Conservation (phyloP, 306 rosid species). For the Cicer cuneatum region DNA sequence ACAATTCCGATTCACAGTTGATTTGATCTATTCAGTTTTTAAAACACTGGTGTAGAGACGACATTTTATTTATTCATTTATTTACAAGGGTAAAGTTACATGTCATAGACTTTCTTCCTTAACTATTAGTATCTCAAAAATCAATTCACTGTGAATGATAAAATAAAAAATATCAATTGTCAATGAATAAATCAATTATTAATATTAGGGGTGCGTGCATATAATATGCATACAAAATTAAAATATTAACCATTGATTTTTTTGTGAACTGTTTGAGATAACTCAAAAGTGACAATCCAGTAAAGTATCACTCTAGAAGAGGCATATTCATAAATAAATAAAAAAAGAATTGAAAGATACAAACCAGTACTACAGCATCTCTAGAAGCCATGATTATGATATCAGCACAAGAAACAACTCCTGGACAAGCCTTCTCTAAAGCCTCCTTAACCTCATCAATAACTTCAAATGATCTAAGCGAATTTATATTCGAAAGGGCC, state of each 20-base stretch:
- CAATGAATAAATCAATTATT: too few species aligned
- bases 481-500: conserved; percentile 78
- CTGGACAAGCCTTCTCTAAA: conserved; percentile 67
- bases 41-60: not conserved
- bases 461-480: conserved; percentile 79
- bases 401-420: conserved; percentile 90
- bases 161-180: not conserved
- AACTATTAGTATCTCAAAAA: not conserved
- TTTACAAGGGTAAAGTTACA: not conserved
- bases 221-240: too few species aligned
- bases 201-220: too few species aligned
- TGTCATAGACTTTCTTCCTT: not conserved
- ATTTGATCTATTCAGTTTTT: too few species aligned
- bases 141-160: too few species aligned
- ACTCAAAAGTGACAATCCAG: not conserved
- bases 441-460: conserved; percentile 75
- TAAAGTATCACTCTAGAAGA: not conserved
- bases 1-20: too few species aligned
- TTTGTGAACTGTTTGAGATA: not conserved
- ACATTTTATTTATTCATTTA: not conserved
- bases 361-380: conserved; percentile 89
- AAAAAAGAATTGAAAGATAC: conserved; percentile 13
- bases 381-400: conserved; percentile 83
- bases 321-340: not conserved
- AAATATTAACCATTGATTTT: not conserved